Conservation (phyloP, 495 filamentous ascomycete genomes). For the Cudoniella acicularis region DNA sequence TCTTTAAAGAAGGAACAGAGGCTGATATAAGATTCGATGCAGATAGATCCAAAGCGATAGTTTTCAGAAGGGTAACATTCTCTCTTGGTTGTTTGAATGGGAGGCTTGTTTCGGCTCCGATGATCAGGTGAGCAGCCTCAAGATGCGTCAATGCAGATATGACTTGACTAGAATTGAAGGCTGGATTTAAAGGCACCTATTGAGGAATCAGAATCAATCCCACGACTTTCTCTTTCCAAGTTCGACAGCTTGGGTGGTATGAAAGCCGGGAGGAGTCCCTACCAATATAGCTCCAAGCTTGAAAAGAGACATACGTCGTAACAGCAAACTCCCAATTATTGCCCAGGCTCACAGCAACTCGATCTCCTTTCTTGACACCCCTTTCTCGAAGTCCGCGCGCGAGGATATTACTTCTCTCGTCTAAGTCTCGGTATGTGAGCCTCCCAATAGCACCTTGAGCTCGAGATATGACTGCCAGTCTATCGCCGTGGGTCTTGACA, state of each 20-base stretch:
- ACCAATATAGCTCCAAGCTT: constrained; percentile 90
- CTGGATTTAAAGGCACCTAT: constrained; percentile 87
- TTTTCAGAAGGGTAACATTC: constrained; percentile 66
- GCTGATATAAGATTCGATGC: constrained; percentile 54
- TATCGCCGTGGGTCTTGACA: constrained; percentile 69
- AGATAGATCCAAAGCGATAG: constrained; percentile 59
- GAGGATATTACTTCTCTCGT: constrained; percentile 71
- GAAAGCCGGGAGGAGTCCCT: constrained; percentile 17
- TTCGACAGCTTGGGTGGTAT: too few species aligned
- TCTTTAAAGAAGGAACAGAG: constrained; percentile 62
- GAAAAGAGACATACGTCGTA: constrained; percentile 81
- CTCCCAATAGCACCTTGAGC: constrained; percentile 42
- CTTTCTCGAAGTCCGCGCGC: constrained; percentile 67
- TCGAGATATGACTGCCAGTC: constrained; percentile 52
- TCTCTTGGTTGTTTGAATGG: constrained; percentile 68
- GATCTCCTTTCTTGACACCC: constrained; percentile 79
- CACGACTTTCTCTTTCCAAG: too few species aligned
- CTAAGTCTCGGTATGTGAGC: constrained; percentile 71
- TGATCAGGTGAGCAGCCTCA: constrained; percentile 69
- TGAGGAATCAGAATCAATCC: too few species aligned
- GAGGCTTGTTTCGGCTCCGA: constrained; percentile 81
- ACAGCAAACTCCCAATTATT: constrained; percentile 81
- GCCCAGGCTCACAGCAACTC: constrained; percentile 81
- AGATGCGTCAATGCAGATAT: constrained; percentile 75
- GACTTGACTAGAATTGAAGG: constrained; percentile 79